Evolutionary conservation across 116 monocot genomes (phyloP).

Genomic region (Trichopus zeylanicus): DNA sequence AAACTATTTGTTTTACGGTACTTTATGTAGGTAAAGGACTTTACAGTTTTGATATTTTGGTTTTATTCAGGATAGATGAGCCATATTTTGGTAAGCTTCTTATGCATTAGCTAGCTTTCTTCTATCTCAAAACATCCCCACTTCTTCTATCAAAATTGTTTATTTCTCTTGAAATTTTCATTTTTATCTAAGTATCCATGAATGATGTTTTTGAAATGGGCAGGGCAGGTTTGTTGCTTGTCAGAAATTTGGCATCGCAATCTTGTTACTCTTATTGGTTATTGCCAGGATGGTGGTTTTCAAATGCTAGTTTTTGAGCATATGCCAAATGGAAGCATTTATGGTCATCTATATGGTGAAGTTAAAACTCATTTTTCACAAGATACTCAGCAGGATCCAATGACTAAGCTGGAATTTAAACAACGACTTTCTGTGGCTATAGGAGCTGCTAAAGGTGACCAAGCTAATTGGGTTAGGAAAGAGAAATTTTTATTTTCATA

Average conservation of each 20-base stretch:
- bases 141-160: no score
- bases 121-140: neutral
- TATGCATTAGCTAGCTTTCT: no score
- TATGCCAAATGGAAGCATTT: conserved; percentile 74
- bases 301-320: conserved; percentile 85
- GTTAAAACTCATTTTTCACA: neutral
- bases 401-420: conserved; percentile 71
- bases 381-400: conserved; percentile 33
- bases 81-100: no score
- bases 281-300: conserved; percentile 69
- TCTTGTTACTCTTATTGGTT: conserved; percentile 78
- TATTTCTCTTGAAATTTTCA: no score
- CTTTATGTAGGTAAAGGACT: no score
- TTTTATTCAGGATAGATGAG: no score
- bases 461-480: neutral
- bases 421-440: conserved; percentile 77
- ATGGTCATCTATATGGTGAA: conserved; percentile 72
- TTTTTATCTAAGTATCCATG: neutral
- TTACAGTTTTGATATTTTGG: no score
- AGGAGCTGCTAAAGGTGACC: conserved; percentile 85
- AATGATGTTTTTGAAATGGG: neutral
- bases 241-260: conserved; percentile 68
- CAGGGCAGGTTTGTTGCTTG: conserved; percentile 43
- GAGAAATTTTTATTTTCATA: no score
- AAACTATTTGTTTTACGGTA: no score